Evolutionary conservation across 306 rosid species (phyloP), one percentile per base, ranked within the genome.

Genomic region (Trichosanthes truncata): DNA sequence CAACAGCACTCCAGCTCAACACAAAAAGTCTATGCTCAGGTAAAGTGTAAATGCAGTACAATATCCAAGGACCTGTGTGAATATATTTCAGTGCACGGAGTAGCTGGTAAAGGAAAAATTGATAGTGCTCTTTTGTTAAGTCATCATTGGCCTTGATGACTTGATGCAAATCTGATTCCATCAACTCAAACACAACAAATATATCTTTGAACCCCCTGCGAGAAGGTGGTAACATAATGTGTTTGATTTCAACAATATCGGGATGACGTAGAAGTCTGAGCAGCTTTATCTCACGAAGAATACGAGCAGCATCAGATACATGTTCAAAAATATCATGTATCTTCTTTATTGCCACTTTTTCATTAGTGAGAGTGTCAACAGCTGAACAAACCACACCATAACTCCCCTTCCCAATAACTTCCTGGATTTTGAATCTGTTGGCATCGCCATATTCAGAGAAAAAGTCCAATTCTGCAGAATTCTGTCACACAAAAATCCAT

Each of bases 331-430:
- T 94, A 79, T 91, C 96, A 14, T 90, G 97, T 80, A 94, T 91
- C 84, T 94, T 94, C 80, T 94, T 94, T 80, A 94, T 94, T 38
- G 98, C 98, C 81, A 94, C 98, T 81, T 89, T 94, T 84, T 92
- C 92, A 38, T 91, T 90, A 0, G 97, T 92, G 77, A 88, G 95
- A 75, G 95, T 92, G 85, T 94, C 98, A 23, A 94, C 81, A 45
- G 98, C 98, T 56, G 98, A 94, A 88, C 98, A 92, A 77, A 94
- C 98, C 79, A 92, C 93, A 9, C 98, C 98, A 81, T 94, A 94
- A 80, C 98, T 94, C 84, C 98, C 98, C 82, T 92, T 94, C 68
- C 98, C 98, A 65, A 94, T 56, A 60, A 94, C 95, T 87, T 94
- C 97, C 86, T 86, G 97, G 84, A 94, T 91, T 87, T 94, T 91